Conservation (phyloP, 140 eudicot genomes). For the Flaveria floridana region DNA sequence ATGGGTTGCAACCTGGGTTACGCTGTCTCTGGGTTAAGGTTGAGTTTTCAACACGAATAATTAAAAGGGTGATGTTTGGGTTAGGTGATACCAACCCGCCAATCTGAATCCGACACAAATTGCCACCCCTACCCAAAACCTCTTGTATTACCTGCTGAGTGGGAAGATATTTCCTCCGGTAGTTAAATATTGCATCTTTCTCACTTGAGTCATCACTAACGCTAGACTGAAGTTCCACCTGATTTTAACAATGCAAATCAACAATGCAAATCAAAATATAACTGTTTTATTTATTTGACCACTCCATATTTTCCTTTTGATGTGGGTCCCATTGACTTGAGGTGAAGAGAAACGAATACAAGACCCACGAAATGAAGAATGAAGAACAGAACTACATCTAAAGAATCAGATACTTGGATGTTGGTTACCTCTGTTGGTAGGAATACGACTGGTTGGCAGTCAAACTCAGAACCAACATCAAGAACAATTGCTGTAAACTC, state of each 20-base stretch:
- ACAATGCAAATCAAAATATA: conserved; percentile 16
- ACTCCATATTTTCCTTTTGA: conserved; percentile 9
- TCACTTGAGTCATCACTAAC: conserved; percentile 55
- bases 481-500: conserved; percentile 92
- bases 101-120: background rate
- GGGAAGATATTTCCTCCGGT: conserved; percentile 84
- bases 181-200: conserved; percentile 86
- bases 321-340: conserved; percentile 14
- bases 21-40: too few relatives aligned
- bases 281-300: background rate
- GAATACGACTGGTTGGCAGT: conserved; percentile 69
- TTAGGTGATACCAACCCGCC: background rate
- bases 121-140: background rate
- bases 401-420: background rate
- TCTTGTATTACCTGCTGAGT: conserved; percentile 68
- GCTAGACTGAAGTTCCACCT: conserved; percentile 86
- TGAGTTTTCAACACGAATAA: background rate
- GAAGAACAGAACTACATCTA: conserved; percentile 13
- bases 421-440: conserved; percentile 80
- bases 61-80: background rate
- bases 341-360: background rate
- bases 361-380: conserved; percentile 15
- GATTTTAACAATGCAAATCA: conserved; percentile 19
- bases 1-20: too few relatives aligned
- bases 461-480: conserved; percentile 70